phyloP scores from a whole-genome alignment of 2,329 filamentous ascomycete species.

The Aphanocladium album region DNA sequence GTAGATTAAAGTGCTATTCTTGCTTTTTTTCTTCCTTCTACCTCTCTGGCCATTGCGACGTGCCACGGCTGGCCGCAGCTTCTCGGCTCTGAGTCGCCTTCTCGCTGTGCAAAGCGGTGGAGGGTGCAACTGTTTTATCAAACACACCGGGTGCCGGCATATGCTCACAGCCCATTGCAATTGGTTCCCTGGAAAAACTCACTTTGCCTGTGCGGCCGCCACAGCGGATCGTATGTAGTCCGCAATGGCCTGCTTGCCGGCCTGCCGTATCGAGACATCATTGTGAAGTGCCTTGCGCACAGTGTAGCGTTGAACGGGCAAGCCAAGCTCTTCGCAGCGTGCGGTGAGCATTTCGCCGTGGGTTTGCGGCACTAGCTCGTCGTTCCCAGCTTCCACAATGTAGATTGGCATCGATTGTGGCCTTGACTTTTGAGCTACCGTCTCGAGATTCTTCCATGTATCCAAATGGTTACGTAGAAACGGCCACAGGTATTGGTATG shows the following conservation, averaged over 20 bases:
- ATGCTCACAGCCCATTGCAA: neutral
- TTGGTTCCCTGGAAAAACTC: neutral
- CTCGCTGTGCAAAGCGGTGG: neutral
- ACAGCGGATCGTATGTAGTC: constrained; percentile 33
- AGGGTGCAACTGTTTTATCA: neutral
- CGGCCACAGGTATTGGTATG: constrained; percentile 68
- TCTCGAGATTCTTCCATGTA: constrained; percentile 45
- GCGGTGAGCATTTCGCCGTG: constrained; percentile 43
- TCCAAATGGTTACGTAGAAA: constrained; percentile 64
- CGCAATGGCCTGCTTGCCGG: constrained; percentile 41
- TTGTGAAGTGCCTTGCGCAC: constrained; percentile 52
- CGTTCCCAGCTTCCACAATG: constrained; percentile 52
- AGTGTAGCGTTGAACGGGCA: constrained; percentile 40
- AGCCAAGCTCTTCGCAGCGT: constrained; percentile 42
- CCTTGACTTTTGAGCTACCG: constrained; percentile 30
- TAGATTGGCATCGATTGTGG: constrained; percentile 33
- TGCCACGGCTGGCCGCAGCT: neutral
- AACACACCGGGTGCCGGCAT: neutral
- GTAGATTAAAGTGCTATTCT: neutral
- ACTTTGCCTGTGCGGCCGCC: neutral
- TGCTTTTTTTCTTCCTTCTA: neutral
- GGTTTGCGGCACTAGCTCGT: constrained; percentile 52
- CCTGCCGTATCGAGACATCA: constrained; percentile 44
- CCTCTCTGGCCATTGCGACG: neutral
- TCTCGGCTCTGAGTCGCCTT: neutral